Evolutionary conservation across 495 filamentous ascomycete species (phyloP).

Genomic region (Zalerion maritima): DNA sequence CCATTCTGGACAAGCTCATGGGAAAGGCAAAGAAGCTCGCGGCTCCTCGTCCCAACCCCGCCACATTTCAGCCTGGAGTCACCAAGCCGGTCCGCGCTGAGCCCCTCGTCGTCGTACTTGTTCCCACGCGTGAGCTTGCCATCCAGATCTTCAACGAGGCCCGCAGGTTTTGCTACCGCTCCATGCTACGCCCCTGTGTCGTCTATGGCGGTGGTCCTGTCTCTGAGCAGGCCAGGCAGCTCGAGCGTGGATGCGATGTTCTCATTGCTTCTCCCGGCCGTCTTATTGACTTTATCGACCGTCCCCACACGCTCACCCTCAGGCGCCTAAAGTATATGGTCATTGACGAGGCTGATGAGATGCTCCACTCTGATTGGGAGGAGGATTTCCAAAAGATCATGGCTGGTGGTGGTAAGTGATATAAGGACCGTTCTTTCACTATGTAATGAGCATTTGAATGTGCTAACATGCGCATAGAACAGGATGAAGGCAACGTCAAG

Average conservation of each 20-base stretch:
- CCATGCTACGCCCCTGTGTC: constrained; percentile 86
- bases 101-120: constrained; percentile 75
- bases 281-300: constrained; percentile 65
- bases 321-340: constrained; percentile 68
- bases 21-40: constrained; percentile 79
- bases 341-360: constrained; percentile 91
- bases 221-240: constrained; percentile 48
- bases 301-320: constrained; percentile 51
- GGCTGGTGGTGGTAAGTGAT: constrained; percentile 53
- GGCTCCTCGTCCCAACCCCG: constrained; percentile 53
- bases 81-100: constrained; percentile 49
- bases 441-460: constrained; percentile 6
- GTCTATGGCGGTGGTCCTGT: constrained; percentile 72
- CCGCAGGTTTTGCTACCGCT: constrained; percentile 79
- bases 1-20: constrained; percentile 80
- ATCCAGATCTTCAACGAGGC: constrained; percentile 91
- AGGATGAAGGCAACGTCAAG: constrained; percentile 60
- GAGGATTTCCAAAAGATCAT: constrained; percentile 55
- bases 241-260: constrained; percentile 76
- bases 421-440: background rate
- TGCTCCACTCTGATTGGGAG: constrained; percentile 66
- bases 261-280: constrained; percentile 81
- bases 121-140: constrained; percentile 75
- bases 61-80: constrained; percentile 21
- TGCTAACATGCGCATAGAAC: constrained; percentile 35